Conservation (phyloP, 257 asterid species). For the Handroanthus guayacan region DNA sequence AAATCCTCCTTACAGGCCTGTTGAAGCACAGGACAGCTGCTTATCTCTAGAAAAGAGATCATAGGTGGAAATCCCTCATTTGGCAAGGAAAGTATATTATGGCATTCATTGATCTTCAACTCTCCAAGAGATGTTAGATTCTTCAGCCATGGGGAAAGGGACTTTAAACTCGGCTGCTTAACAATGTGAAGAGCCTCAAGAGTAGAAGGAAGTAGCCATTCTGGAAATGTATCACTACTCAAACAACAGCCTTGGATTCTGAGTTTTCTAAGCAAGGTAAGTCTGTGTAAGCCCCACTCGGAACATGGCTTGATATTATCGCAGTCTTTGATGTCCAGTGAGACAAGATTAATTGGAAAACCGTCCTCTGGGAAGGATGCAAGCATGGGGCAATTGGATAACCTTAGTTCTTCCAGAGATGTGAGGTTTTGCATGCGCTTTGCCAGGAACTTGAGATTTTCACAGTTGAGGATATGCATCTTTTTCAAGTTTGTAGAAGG, state of each 20-base stretch:
- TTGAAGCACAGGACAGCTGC: slow-evolving; percentile 49
- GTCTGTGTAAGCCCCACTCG: slow-evolving; percentile 58
- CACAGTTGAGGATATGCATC: slow-evolving; percentile 50
- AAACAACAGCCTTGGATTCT: slow-evolving; percentile 46
- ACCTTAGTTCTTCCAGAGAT: slow-evolving; percentile 49
- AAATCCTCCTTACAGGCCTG: slow-evolving; percentile 42
- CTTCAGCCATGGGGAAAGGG: slow-evolving; percentile 61
- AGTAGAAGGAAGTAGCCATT: slow-evolving; percentile 58
- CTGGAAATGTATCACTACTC: slow-evolving; percentile 44
- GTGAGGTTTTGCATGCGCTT: slow-evolving; percentile 48
- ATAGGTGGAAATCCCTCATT: slow-evolving; percentile 50
- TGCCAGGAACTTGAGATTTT: slow-evolving; percentile 48
- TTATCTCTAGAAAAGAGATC: slow-evolving; percentile 59
- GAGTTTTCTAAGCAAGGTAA: slow-evolving; percentile 55
- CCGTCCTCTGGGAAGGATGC: slow-evolving; percentile 50
- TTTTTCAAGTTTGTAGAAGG: slow-evolving; percentile 44
- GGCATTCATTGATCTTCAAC: slow-evolving; percentile 53
- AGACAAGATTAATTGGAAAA: slow-evolving; percentile 50
- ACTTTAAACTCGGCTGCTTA: slow-evolving; percentile 41
- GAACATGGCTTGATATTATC: slow-evolving; percentile 45
- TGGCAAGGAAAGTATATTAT: slow-evolving; percentile 46
- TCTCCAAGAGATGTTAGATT: slow-evolving; percentile 58
- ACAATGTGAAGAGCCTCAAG: slow-evolving; percentile 50
- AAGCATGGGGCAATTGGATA: slow-evolving; percentile 50
- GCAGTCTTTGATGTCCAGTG: slow-evolving; percentile 50